Percentiles rank a stretch among this genome's conserved stretches.
Evolutionary conservation across 257 asterid genomes (phyloP).

Genomic region (Cruciata laevipes): DNA sequence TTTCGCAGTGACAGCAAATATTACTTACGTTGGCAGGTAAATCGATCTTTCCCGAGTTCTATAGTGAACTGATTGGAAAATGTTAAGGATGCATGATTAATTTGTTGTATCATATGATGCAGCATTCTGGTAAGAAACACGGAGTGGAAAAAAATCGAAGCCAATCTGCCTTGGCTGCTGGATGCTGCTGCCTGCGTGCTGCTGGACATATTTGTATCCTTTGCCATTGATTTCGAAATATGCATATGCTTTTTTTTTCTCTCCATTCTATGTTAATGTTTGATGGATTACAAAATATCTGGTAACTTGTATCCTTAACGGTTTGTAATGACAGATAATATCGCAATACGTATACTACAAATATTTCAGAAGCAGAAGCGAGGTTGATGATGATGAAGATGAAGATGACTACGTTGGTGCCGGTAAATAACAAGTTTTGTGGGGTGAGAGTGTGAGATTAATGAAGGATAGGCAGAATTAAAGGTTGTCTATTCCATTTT

Average conservation of each 20-base stretch:
- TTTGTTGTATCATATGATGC: conserved; percentile 23
- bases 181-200: conserved; percentile 79
- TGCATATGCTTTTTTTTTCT: not conserved
- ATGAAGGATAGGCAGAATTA: not conserved
- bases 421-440: conserved; percentile 9
- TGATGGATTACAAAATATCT: not conserved
- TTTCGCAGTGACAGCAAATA: conserved; percentile 73
- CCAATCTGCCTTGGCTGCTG: conserved; percentile 91
- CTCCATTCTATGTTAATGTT: not conserved
- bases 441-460: not conserved
- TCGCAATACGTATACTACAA: conserved; percentile 70
- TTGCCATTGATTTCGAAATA: not conserved
- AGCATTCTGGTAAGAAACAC: conserved; percentile 76
- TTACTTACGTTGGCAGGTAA: conserved; percentile 81
- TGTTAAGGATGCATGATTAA: no score
- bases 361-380: conserved; percentile 26
- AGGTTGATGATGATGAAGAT: conserved; percentile 15
- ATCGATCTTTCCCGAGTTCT: not conserved
- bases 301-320: conserved; percentile 4
- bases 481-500: no score
- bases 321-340: conserved; percentile 44
- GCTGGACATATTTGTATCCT: conserved; percentile 94
- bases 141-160: conserved; percentile 62
- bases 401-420: conserved; percentile 25
- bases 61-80: not conserved